Conservation (phyloP, 176 grass and related monocot species). For the Leersia perrieri region DNA sequence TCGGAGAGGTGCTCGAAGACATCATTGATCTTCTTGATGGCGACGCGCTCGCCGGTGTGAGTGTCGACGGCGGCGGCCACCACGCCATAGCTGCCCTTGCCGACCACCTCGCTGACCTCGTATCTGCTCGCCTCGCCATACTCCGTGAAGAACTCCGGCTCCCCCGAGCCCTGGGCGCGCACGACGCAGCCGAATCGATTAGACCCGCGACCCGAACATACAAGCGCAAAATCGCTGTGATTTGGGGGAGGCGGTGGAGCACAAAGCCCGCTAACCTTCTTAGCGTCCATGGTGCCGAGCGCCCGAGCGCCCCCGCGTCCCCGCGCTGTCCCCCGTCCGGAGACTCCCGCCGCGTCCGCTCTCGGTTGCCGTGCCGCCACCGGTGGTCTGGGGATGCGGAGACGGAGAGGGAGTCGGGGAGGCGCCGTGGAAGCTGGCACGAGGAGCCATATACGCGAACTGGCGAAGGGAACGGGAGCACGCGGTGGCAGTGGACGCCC, state of each 20-base stretch:
- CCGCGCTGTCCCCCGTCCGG: not conserved
- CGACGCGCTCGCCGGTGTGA: constrained; percentile 58
- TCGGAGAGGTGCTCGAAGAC: constrained; percentile 86
- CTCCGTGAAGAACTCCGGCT: constrained; percentile 71
- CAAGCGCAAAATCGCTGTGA: not conserved
- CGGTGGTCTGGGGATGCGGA: not conserved
- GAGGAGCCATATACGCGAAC: constrained; percentile 30
- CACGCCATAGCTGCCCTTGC: constrained; percentile 81
- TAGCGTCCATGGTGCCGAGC: constrained; percentile 20
- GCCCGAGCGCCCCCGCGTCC: not conserved
- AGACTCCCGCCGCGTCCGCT: not conserved
- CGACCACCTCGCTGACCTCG: constrained; percentile 63
- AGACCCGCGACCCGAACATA: constrained; percentile 2
- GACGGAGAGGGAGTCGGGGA: constrained; percentile 17
- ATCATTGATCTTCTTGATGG: constrained; percentile 81
- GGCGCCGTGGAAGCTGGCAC: constrained; percentile 18
- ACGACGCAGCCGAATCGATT: constrained; percentile 16
- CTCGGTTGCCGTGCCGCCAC: not conserved
- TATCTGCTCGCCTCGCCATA: constrained; percentile 71
- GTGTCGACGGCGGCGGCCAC: constrained; percentile 66
- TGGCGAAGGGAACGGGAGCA: not conserved
- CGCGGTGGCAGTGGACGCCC: constrained; percentile 27
- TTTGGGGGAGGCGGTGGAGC: not conserved
- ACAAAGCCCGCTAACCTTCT: constrained; percentile 31
- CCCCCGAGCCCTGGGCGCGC: constrained; percentile 28